Base-by-base conservation (phyloP, 164 flowering plant genomes). In the Magnolia sinica region DNA sequence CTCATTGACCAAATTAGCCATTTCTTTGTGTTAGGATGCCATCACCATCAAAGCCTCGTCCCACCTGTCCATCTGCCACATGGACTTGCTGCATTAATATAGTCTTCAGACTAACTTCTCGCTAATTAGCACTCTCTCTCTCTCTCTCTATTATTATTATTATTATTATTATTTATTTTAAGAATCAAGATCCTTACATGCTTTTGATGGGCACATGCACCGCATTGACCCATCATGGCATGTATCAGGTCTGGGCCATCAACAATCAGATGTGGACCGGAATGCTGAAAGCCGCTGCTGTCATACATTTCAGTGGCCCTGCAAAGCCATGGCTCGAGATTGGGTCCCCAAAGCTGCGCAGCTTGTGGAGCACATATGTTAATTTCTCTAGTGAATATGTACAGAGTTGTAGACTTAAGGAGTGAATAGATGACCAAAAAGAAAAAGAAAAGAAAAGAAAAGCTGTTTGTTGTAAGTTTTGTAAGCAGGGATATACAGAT, bases 301-400 rank as follows among this genome's bases (percentile, higher is more conserved):
- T 91, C 29, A 14, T 91, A 75, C 94, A 91, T 81, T 91, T 87
- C 80, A 88, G 87, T 79, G 92, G 92, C 73, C 88, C 88, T 18
- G 92, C 91, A 73, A 91, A 91, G 82, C 92, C 94, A 2, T 91
- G 94, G 92, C 88, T 91, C 1, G 88, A 87, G 70, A 88, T 89
- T 50, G 89, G 88, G 10, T 79, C 74, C 7, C 85, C 88, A 0
- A 83, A 89, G 86, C 82, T 86, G 61, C 79, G 81, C 70, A 66
- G 74, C 70, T 71, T 89, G 52, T 91, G 94, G 94, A 74, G 22
- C 9, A 55, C 71, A 75, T 84, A 91, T 68, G 79, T 91, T 70
- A 86, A 87, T 81, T 81, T 77, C 72, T 86, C 94, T 37, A 83
- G 85, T 76, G 84, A 79, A 23, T 84, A 88, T 64, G 79, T 91